Base-by-base conservation (phyloP, 768 basidiomycete genomes). In the Pulveroboletus sp. region DNA sequence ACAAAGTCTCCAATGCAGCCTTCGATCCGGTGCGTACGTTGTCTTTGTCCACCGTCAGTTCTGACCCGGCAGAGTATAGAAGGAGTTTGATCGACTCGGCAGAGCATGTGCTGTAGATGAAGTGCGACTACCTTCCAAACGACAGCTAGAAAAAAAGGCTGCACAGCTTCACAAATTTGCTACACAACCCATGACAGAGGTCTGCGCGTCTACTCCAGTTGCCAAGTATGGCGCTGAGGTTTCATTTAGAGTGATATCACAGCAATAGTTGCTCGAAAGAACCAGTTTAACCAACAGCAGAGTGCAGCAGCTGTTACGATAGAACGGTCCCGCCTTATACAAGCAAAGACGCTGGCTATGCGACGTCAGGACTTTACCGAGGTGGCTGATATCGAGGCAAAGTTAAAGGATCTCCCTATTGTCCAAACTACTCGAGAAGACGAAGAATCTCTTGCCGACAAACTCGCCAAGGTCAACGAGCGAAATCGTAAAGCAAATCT, bases 401-500 rank as follows among this genome's bases (percentile, higher is more conserved):
- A 87, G 62, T 73, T 95, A 28, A 77, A 75, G n/a, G 75, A 76
- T 30, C 69, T 88, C 15, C 65, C 65, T 9, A 49, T 40, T 13
- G 41, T 54, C n/a, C 58, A 58, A 36, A 40, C 7, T n/a, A 17
- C 37, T 9, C 58, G 60, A 39, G 66, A 63, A 42, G 63, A 65
- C 4, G 64, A 62, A 17, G 66, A 64, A 53, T 68, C 68, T 6
- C 61, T 66, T 6, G 65, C 61, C 9, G 59, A 89, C 55, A 69
- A 80, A 61, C 75, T 95, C 24, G 81, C 88, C 14, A 81, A 73
- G 62, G 83, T 98, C 47, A 97, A 95, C 63, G 91, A 93, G 70
- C 81, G 92, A 49, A 97, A 97, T 66, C 79, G 89, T 49, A 85
- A 80, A 64, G 84, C 86, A 28, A 95, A 95, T 50, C 55, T 82